Evolutionary conservation across 2,329 filamentous ascomycete genomes (phyloP).

Genomic region (Fusarium sp.): DNA sequence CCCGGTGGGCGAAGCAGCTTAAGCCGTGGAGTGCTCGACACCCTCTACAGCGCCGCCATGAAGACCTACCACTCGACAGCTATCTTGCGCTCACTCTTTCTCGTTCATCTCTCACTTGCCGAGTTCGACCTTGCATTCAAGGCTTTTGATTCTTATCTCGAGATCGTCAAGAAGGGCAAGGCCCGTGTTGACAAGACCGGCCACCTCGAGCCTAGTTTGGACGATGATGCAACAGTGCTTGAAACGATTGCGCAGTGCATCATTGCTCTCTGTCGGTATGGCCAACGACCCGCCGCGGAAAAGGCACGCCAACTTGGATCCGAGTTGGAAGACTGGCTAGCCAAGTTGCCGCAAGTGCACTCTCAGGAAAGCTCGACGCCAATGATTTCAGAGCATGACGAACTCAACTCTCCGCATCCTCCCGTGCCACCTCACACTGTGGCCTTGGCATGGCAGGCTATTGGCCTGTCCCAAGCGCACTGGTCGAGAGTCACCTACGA

Average conservation of each 20-base stretch:
- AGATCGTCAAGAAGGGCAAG: conserved; percentile 89
- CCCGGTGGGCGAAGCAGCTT: conserved; percentile 84
- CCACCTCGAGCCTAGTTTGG: conserved; percentile 78
- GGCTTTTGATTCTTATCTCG: conserved; percentile 92
- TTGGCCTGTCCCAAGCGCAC: conserved; percentile 88
- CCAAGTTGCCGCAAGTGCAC: conserved; percentile 65
- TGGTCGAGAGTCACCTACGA: conserved; percentile 90
- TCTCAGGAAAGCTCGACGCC: conserved; percentile 48
- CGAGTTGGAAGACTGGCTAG: conserved; percentile 83
- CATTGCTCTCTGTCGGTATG: conserved; percentile 85
- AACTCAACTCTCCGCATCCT: conserved; percentile 56
- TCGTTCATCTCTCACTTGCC: conserved; percentile 87
- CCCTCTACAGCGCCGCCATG: conserved; percentile 89
- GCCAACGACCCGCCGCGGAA: conserved; percentile 80
- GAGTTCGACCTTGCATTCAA: conserved; percentile 95
- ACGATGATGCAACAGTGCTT: conserved; percentile 83
- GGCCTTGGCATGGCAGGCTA: conserved; percentile 83
- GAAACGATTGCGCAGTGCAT: conserved; percentile 87
- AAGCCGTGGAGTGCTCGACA: conserved; percentile 85
- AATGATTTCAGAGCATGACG: conserved; percentile 51
- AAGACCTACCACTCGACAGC: conserved; percentile 97
- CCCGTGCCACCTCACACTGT: conserved; percentile 73
- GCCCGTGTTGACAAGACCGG: conserved; percentile 86
- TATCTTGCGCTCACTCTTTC: conserved; percentile 88
- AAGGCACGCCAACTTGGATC: conserved; percentile 81